Base-by-base conservation (phyloP, 225 moss, liverwort and hornwort species). In the Bryoerythrophyllum caledonicum region DNA sequence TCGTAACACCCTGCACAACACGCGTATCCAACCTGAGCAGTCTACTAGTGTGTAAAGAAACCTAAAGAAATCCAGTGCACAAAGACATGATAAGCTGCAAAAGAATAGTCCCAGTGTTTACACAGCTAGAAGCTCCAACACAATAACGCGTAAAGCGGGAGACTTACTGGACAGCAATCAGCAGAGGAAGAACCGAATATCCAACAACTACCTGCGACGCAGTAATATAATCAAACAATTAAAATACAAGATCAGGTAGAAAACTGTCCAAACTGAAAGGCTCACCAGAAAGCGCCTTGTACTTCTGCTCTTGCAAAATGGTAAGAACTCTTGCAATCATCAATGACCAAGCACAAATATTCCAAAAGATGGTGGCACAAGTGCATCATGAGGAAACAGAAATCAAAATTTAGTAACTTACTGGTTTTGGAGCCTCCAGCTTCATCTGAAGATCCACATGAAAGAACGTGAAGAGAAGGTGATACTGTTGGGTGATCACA, bases 361-460 rank as follows among this genome's bases (percentile, higher is more conserved):
- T 68, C 52, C 38, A 69, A 53, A 26, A 72, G 41, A 58, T 52
- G 37, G 43, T 20, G 37, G 9, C 55, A 63, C 35, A 57, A 43
- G 15, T 55, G 32, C 37, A 53, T 21, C 24, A 46, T 10, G 38
- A 65, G 28, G 32, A 53, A 74, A 65, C 6, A 23, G 21, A 23
- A 51, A 24, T 4, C 24, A 38, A n/a, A 40, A 20, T 64, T 52
- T 5, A 48, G 27, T 54, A 12, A 75, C 84, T 80, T 89, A 94
- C 97, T 61, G 97, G 97, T 82, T 91, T 99, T 34, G 97, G 97
- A 76, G 97, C 97, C 82, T 99, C 97, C 75, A 99, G 75, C 80
- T 99, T 99, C 94, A 94, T 93, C 77, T 99, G 97, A 53, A 94
- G 93, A 73, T 99, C 97, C n/a, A 99, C 89, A 78, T 99, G 97